A percentile compares a stretch with the other conserved stretches of the same genome.
phyloP scores from a whole-genome alignment of 2,329 filamentous ascomycete genomes.

The Albophoma yamanashiensis region DNA sequence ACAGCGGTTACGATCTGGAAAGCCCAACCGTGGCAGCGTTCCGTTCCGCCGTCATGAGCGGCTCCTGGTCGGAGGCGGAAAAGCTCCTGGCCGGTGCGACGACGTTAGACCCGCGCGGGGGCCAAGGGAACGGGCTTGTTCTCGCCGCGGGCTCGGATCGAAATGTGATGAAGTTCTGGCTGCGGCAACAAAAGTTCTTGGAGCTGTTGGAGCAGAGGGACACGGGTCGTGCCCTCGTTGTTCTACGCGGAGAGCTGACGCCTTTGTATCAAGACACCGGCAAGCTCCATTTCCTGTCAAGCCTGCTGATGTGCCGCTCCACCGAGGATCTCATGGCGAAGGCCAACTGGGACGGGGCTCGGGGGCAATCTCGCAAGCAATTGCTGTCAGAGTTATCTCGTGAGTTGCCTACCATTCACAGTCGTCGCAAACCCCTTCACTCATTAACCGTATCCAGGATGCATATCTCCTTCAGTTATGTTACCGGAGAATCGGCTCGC shows the following conservation, averaged over 20 bases:
- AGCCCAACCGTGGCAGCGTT: slow-evolving; percentile 80
- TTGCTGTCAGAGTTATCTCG: slow-evolving; percentile 77
- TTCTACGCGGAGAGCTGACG: slow-evolving; percentile 81
- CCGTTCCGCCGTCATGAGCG: slow-evolving; percentile 65
- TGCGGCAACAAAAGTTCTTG: slow-evolving; percentile 90
- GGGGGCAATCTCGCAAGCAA: slow-evolving; percentile 60
- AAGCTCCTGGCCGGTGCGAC: slow-evolving; percentile 54
- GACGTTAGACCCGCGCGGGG: slow-evolving; percentile 20
- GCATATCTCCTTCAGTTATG: slow-evolving; percentile 93
- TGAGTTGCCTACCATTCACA: slow-evolving; percentile 23
- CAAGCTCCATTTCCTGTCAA: slow-evolving; percentile 74
- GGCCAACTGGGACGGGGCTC: slow-evolving; percentile 77
- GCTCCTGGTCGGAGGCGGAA: slow-evolving; percentile 81
- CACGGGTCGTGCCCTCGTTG: slow-evolving; percentile 60
- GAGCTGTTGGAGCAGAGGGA: slow-evolving; percentile 76
- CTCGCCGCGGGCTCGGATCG: slow-evolving; percentile 66
- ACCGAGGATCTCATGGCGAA: slow-evolving; percentile 65
- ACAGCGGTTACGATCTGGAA: slow-evolving; percentile 84
- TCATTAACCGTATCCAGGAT: slow-evolving; percentile 42
- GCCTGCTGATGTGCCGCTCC: slow-evolving; percentile 79
- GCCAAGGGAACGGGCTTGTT: slow-evolving; percentile 50
- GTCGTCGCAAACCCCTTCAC: neutral
- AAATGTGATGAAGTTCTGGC: slow-evolving; percentile 73
- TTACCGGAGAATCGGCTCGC: slow-evolving; percentile 85
- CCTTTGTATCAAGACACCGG: slow-evolving; percentile 71